A percentile compares a stretch with the other conserved stretches of the same genome.
Conservation (phyloP, 1,284 basidiomycete species). For the Pyrrhoderma noxium region DNA sequence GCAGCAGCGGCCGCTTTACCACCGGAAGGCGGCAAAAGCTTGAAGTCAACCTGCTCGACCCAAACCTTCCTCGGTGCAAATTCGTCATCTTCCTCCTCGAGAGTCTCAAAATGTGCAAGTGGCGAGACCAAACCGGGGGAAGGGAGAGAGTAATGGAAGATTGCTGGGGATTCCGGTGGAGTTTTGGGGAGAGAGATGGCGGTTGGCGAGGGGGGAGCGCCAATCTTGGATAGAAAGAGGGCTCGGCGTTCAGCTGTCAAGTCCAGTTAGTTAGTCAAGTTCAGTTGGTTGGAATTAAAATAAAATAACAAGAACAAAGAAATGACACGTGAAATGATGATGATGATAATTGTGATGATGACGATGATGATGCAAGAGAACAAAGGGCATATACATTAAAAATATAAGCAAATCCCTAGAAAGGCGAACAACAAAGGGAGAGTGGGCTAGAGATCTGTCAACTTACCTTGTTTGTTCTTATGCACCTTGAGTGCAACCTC, state of each 20-base stretch:
- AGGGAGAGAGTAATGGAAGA: slow-evolving; percentile 62
- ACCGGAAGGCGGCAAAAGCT: too few relatives aligned
- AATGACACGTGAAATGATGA: too few relatives aligned
- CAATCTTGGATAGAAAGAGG: slow-evolving; percentile 64
- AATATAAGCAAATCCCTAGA: too few relatives aligned
- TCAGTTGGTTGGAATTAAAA: background rate
- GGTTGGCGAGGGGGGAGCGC: slow-evolving; percentile 54
- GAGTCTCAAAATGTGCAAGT: slow-evolving; percentile 47
- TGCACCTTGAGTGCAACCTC: slow-evolving; percentile 68
- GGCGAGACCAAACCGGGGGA: slow-evolving; percentile 62
- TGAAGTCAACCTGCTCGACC: slow-evolving; percentile 64
- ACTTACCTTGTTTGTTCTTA: slow-evolving; percentile 66
- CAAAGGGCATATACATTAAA: background rate
- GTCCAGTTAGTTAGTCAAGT: too few relatives aligned
- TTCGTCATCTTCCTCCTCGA: slow-evolving; percentile 22
- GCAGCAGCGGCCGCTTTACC: too few relatives aligned
- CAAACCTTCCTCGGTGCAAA: slow-evolving; percentile 34
- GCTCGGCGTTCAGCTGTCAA: slow-evolving; percentile 65
- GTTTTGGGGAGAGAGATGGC: slow-evolving; percentile 53
- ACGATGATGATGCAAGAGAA: background rate
- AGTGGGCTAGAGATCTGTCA: too few relatives aligned
- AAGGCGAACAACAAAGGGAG: background rate
- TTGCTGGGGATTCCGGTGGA: slow-evolving; percentile 60
- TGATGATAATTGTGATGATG: too few relatives aligned
- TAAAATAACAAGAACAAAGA: too few relatives aligned